Evolutionary conservation across 148 eudicot genomes (phyloP), one percentile per base, ranked within the genome.

Genomic region (Polygonum maritimum): DNA sequence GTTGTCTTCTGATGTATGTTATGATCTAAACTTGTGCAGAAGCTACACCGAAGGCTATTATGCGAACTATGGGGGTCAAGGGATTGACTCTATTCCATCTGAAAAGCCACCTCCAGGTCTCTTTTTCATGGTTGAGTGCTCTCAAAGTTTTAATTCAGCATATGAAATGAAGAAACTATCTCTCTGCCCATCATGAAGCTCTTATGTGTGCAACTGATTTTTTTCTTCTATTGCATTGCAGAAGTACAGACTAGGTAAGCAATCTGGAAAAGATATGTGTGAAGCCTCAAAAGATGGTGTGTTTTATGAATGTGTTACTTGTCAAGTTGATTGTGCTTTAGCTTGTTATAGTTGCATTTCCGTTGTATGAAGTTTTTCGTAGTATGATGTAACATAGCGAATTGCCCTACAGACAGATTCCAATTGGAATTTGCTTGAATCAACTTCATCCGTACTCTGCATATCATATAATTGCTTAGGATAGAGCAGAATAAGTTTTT

Each of bases 161-260:
- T 47, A 26, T 13, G n/a, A 45, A 12, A 15, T 33, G 26, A 5
- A 44, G 71, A 26, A 5, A 62, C 22, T 31, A 3, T 44, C 69
- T 62, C 19, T 41, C 16, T 31, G 14, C 38, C 18, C 48, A 39
- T 38, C 73, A 14, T n/a, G 26, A 35, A 70, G 44, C 48, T 72
- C 71, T 12, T 67, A 67, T 31, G 5, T 1, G 18, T 63, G n/a
- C 38, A 36, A 67, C 18, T 67, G 71, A 67, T 36, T 36, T 73
- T 36, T 73, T 44, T 57, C 6, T 77, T 79, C 63, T 88, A 41
- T 75, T 83, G 74, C 74, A 73, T 81, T 82, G 76, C 96, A 91
- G 96, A 91, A 91, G 82, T 91, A 89, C 86, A 87, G 92, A 84
- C 80, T 89, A 82, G 96, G 96, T 79, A 91, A 91, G 90, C 96